A percentile compares a stretch with the other conserved stretches of the same genome.
These are phyloP conservation scores for Piloderma croceum DNA, from an alignment of 768 basidiomycete species.

Conservation along the genomic window DNA sequence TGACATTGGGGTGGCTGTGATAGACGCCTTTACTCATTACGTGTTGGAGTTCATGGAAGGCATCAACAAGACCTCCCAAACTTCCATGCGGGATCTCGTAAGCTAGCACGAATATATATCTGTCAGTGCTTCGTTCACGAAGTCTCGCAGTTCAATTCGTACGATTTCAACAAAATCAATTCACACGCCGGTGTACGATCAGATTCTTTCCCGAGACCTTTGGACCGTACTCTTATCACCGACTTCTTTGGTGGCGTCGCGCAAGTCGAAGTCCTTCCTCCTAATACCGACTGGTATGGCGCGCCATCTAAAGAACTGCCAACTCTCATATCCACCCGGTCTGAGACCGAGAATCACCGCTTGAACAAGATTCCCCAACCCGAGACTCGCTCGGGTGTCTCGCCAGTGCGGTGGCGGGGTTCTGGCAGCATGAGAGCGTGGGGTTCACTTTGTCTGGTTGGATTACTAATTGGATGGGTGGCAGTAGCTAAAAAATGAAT, in stretches of 20 bases:
- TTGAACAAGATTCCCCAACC: too few relatives aligned
- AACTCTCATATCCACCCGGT: too few relatives aligned
- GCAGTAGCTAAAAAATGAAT: too few relatives aligned
- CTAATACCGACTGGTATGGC: not conserved
- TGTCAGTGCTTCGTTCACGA: not conserved
- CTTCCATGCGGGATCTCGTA: conserved; percentile 79
- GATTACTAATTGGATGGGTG: too few relatives aligned
- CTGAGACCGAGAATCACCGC: too few relatives aligned
- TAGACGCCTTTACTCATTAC: conserved; percentile 92
- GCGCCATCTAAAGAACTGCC: too few relatives aligned
- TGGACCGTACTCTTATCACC: conserved; percentile 61
- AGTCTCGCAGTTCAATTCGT: conserved; percentile 66
- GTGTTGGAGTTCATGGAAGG: conserved; percentile 87
- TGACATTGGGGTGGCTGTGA: conserved; percentile 93
- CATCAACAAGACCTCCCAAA: conserved; percentile 83
- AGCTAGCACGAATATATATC: conserved; percentile 22
- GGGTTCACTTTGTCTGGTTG: too few relatives aligned
- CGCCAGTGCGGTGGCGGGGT: too few relatives aligned
- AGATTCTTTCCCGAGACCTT: conserved; percentile 67
- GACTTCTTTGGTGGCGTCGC: conserved; percentile 90
- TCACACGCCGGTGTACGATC: conserved; percentile 89
- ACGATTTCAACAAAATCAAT: conserved; percentile 66
- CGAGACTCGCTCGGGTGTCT: too few relatives aligned
- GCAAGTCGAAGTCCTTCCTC: conserved; percentile 61
- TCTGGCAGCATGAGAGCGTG: too few relatives aligned